Base-by-base conservation (phyloP, 768 basidiomycete genomes). In the Gymnopilus junonius region DNA sequence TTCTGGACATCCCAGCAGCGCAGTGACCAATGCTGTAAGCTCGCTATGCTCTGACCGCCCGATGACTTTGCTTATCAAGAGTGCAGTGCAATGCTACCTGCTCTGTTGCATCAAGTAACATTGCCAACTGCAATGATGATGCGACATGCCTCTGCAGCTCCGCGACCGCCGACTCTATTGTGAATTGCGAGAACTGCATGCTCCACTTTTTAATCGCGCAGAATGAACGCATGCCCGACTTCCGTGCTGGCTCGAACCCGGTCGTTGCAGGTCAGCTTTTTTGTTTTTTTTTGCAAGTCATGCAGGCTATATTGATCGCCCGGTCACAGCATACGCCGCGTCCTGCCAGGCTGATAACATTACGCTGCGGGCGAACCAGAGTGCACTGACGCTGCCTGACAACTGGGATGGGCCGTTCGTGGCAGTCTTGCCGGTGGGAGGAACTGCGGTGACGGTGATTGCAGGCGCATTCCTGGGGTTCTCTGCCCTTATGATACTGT, bases 151-250 rank as follows among this genome's bases (percentile, higher is more conserved):
- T 90, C 25, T 93, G 91, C 78, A 68, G 62, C 17, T 62, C 74
- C 14, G 69, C 62, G 8, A 83, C 83, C 3, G 79, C 85, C 32
- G 60, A 71, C 1, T 66, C 75, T 1, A 73, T 93, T 59, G 74
- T 79, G 1, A 54, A 68, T 34, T 90, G 90, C 75, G 83, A 93
- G 72, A 85, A 87, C 68, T 93, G 91, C 79, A 83, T 89, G 81
- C 87, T 89, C 70, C 71, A 74, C 42, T 76, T 77, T 60, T 75
- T 91, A 27, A 82, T 93, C 65, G 68, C 69, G 8, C 74, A 75
- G 35, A 87, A 88, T 70, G 70, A 78, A 59, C 78, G 72, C 23
- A 74, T 79, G 60, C 79, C 83, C 10, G 85, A 89, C 71, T 75
- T 79, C 54, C 78, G 80, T 15, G 85, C 83, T 4, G 91, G 91